phyloP scores from a whole-genome alignment of 1,139 yeast species.

The Kodamaea arcana region DNA sequence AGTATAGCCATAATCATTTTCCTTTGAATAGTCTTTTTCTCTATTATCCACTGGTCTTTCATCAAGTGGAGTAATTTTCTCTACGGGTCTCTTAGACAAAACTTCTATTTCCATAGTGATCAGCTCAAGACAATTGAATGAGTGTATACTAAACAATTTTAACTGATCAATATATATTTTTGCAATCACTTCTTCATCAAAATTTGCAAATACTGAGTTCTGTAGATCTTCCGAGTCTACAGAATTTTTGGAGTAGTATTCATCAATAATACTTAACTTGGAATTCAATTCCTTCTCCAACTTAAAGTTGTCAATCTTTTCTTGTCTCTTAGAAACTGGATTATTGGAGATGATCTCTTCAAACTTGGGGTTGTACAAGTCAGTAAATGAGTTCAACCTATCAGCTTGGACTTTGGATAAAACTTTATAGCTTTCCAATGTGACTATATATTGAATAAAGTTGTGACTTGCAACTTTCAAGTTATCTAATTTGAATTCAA shows the following conservation, averaged over 20 bases:
- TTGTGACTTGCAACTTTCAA: constrained; percentile 39
- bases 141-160: constrained; percentile 45
- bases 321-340: constrained; percentile 58
- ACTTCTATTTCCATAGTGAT: constrained; percentile 57
- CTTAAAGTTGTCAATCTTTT: constrained; percentile 67
- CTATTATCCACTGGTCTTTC: constrained; percentile 10
- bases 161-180: constrained; percentile 53
- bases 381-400: constrained; percentile 38
- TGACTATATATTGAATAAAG: constrained; percentile 41
- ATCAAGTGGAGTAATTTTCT: constrained; percentile 2
- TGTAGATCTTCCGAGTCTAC: constrained; percentile 20
- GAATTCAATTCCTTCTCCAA: constrained; percentile 52
- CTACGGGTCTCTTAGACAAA: constrained; percentile 34
- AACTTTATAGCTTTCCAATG: constrained; percentile 37
- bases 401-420: constrained; percentile 35
- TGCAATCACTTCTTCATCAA: constrained; percentile 63
- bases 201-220: constrained; percentile 21
- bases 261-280: constrained; percentile 38
- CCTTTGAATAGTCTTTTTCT: constrained; percentile 19
- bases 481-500: constrained; percentile 31
- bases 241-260: constrained; percentile 15
- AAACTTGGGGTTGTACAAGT: constrained; percentile 37
- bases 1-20: constrained; percentile 42
- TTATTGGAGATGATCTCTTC: constrained; percentile 32
- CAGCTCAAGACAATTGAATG: constrained; percentile 53